phyloP scores from a whole-genome alignment of 257 asterid species.

The Petunia axillaris region DNA sequence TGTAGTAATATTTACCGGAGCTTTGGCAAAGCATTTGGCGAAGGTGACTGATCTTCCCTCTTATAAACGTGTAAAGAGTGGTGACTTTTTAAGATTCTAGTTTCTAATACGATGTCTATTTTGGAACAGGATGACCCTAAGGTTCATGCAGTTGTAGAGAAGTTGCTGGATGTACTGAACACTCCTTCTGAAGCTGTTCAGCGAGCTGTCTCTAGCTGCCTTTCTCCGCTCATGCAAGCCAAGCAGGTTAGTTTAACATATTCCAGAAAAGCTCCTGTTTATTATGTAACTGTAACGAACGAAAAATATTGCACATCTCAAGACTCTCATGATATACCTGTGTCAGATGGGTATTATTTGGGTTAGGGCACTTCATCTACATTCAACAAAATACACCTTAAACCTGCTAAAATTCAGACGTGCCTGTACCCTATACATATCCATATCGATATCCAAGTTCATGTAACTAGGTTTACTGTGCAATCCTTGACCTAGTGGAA shows the following conservation, averaged over 20 bases:
- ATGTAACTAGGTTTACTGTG: neutral
- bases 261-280: conserved; percentile 19
- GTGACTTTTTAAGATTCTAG: neutral
- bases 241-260: conserved; percentile 64
- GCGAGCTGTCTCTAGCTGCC: conserved; percentile 91
- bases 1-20: conserved; percentile 96
- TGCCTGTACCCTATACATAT: conserved; percentile 4
- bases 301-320: neutral
- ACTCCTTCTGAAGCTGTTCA: conserved; percentile 99
- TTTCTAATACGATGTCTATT: conserved; percentile 29
- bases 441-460: neutral
- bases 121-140: conserved; percentile 82
- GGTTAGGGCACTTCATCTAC: neutral
- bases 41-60: conserved; percentile 53
- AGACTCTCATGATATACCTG: neutral
- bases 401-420: neutral
- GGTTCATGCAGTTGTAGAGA: conserved; percentile 93
- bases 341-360: neutral
- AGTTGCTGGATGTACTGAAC: conserved; percentile 90
- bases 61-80: neutral
- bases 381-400: neutral
- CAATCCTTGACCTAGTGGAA: too few relatives aligned
- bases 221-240: conserved; percentile 92
- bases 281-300: conserved; percentile 20
- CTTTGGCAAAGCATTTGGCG: conserved; percentile 89